These are phyloP conservation scores for Chalciporus piperatoides DNA, from an alignment of 1,284 basidiomycete genomes.

Conservation along the genomic window DNA sequence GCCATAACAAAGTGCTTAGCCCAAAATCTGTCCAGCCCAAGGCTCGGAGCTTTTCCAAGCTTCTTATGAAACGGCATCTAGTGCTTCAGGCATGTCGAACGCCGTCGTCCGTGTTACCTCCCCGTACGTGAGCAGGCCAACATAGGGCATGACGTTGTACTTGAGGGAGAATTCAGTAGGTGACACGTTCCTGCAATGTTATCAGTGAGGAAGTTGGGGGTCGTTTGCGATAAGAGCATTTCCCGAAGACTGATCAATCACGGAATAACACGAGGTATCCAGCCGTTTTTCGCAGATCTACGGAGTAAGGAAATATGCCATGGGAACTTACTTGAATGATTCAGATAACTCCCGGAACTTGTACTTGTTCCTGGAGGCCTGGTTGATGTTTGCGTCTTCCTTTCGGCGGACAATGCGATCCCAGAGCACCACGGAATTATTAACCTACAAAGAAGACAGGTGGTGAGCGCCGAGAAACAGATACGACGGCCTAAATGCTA, in stretches of 20 bases:
- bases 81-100: slow-evolving; percentile 48
- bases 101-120: slow-evolving; percentile 64
- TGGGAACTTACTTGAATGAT: slow-evolving; percentile 68
- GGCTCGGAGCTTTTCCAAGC: neutral
- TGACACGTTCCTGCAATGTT: slow-evolving; percentile 51
- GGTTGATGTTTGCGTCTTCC: slow-evolving; percentile 67
- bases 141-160: slow-evolving; percentile 90
- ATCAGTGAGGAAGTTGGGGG: slow-evolving; percentile 11
- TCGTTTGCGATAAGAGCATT: slow-evolving; percentile 17
- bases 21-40: slow-evolving; percentile 1
- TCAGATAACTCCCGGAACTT: slow-evolving; percentile 73
- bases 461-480: slow-evolving; percentile 11
- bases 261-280: slow-evolving; percentile 19
- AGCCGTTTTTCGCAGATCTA: slow-evolving; percentile 10
- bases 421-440: slow-evolving; percentile 87
- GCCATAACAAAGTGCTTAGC: slow-evolving; percentile 11
- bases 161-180: slow-evolving; percentile 73
- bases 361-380: slow-evolving; percentile 70
- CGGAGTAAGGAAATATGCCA: slow-evolving; percentile 1
- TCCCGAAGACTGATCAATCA: slow-evolving; percentile 11
- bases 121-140: slow-evolving; percentile 75
- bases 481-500: neutral
- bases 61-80: slow-evolving; percentile 33
- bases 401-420: slow-evolving; percentile 81
- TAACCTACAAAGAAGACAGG: slow-evolving; percentile 44